Evolutionary conservation across 164 flowering plant species (phyloP).

Genomic region (Hamamelis virginiana): DNA sequence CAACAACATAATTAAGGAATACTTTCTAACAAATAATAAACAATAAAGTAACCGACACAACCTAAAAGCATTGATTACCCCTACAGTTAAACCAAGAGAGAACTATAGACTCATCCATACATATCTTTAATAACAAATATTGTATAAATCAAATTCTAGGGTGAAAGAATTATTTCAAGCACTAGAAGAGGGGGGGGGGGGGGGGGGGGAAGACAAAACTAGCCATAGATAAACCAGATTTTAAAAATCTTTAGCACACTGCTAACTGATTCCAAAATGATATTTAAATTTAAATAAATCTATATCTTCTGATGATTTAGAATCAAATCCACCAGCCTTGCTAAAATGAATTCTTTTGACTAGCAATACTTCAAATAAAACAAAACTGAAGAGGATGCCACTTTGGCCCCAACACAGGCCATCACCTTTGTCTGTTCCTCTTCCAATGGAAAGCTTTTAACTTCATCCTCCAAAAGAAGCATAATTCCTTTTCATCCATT

Average conservation of each 20-base stretch:
- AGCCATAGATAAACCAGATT: no score
- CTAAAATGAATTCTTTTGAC: not conserved
- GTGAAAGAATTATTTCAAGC: no score
- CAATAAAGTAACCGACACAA: not conserved
- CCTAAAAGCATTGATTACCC: not conserved
- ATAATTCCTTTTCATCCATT: not conserved
- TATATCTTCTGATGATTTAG: not conserved
- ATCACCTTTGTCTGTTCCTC: not conserved
- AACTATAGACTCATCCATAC: no score
- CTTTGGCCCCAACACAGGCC: no score
- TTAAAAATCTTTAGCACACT: no score
- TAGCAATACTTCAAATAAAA: not conserved
- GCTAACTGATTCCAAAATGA: no score
- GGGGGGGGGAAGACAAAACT: no score
- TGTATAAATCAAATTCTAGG: no score
- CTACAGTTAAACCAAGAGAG: no score
- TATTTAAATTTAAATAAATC: no score
- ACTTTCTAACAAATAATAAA: not conserved
- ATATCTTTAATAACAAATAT: no score
- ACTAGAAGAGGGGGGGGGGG: no score
- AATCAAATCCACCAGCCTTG: not conserved
- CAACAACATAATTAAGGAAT: conserved; percentile 14
- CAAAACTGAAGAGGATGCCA: not conserved
- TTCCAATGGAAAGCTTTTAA: not conserved
- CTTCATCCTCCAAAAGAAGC: not conserved